Base-by-base conservation (phyloP, 2,329 filamentous ascomycete species). In the Verticillium dahliae region DNA sequence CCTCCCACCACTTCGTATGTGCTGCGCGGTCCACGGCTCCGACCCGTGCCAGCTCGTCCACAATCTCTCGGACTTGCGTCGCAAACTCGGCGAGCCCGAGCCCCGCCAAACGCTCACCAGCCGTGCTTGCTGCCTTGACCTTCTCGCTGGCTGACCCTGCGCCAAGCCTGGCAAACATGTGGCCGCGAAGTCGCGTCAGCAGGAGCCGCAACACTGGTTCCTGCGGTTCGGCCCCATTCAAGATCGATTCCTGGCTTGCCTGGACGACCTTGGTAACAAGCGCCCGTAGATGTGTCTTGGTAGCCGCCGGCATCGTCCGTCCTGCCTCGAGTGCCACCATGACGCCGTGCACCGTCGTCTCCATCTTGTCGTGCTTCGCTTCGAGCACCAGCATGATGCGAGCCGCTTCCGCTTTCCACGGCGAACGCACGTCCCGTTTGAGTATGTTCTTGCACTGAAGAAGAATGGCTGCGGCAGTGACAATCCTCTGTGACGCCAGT, bases 401-500 rank as follows among this genome's bases (percentile, higher is more conserved):
- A 2, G 80, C 78, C 0, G 90, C 89, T 73, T 93, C 89, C 31
- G 80, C 84, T 73, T 88, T 91, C 91, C 91, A 95, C 22, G 89
- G 86, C 13, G 84, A 84, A 55, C 91, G 86, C 3, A 92, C 89
- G 69, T 94, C 90, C 15, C 91, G 86, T 75, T 92, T 93, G 37
- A 95, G 82, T 7, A 94, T 79, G 67, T 92, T 94, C 78, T 95
- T 95, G 73, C 88, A 89, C 59, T 92, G 91, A 14, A 94, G 77
- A 34, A 93, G 78, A 57, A 94, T 88, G 0, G 90, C 88, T 1
- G 89, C 90, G 3, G 89, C 84, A 1, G 89, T 90, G 27, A 90
- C 84, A 67, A 94, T 88, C 55, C 86, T 83, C 56, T 75, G 75
- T 0, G 76, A 69, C 66, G 68, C 74, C 22, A 65, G 70, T 0